Conservation (phyloP, 108 stramenopile genomes). For the Poteriospumella lacustris region DNA sequence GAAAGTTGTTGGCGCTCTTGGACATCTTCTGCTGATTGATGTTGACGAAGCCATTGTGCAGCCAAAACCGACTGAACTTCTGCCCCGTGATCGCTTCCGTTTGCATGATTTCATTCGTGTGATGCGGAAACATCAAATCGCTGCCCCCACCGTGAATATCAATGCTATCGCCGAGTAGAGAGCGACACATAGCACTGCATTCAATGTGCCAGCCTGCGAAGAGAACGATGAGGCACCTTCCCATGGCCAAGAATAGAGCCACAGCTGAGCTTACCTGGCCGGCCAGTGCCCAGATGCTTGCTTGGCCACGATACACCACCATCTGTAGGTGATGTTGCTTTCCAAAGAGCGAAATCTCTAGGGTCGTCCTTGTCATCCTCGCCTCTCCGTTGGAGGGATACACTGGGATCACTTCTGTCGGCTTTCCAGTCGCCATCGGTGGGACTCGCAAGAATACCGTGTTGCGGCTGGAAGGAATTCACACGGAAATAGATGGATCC, state of each 20-base stretch:
- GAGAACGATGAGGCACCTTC: background rate
- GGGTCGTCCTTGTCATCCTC: slow-evolving; percentile 70
- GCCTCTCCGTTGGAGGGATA: background rate
- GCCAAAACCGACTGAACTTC: background rate
- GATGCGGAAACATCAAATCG: slow-evolving; percentile 97
- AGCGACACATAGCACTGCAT: slow-evolving; percentile 78
- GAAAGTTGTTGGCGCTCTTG: slow-evolving; percentile 93
- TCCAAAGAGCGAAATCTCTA: slow-evolving; percentile 96
- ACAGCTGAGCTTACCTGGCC: background rate
- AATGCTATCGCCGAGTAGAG: slow-evolving; percentile 45
- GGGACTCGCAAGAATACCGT: no score
- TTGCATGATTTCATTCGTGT: slow-evolving; percentile 98
- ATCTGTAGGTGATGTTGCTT: slow-evolving; percentile 59
- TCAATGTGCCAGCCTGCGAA: slow-evolving; percentile 92
- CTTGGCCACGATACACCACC: background rate
- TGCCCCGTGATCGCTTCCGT: slow-evolving; percentile 48
- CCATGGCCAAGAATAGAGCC: background rate
- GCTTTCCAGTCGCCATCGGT: no score
- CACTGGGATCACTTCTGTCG: slow-evolving; percentile 17
- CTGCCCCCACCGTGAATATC: slow-evolving; percentile 91
- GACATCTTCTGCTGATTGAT: slow-evolving; percentile 96
- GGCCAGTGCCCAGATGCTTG: background rate
- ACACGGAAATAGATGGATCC: slow-evolving; percentile 94
- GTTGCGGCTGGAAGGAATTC: slow-evolving; percentile 63
- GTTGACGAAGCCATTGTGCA: slow-evolving; percentile 94